phyloP scores from a whole-genome alignment of 1,284 basidiomycete genomes.

The Spongispora temasekensis region DNA sequence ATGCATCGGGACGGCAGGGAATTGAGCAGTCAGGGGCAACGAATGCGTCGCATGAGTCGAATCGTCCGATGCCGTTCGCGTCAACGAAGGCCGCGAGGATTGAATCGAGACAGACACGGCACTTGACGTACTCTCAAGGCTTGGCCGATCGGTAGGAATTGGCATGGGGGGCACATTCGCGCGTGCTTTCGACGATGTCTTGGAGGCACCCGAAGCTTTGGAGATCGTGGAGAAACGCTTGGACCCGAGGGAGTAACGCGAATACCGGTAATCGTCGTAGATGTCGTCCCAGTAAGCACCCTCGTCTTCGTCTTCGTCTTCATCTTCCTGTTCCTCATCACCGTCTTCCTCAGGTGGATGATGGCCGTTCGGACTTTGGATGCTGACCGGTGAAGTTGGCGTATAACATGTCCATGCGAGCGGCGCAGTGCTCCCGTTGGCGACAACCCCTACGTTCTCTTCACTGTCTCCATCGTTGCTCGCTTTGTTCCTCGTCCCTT shows the following conservation, averaged over 20 bases:
- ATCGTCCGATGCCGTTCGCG: conserved; percentile 27
- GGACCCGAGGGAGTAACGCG: conserved; percentile 55
- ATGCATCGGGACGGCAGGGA: conserved; percentile 34
- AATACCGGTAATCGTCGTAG: conserved; percentile 76
- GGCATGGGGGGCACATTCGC: conserved; percentile 27
- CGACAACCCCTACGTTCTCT: background rate
- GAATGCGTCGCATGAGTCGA: conserved; percentile 17
- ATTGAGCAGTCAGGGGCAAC: conserved; percentile 32
- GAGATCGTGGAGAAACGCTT: conserved; percentile 29
- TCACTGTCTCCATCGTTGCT: conserved; percentile 1
- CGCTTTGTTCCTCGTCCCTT: background rate
- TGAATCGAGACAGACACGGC: conserved; percentile 14
- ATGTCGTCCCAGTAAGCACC: conserved; percentile 67
- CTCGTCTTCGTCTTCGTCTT: conserved; percentile 33
- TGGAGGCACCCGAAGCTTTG: conserved; percentile 29
- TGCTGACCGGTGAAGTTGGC: conserved; percentile 24
- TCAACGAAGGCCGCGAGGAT: conserved; percentile 20
- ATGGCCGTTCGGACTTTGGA: conserved; percentile 3
- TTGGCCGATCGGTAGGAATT: conserved; percentile 27
- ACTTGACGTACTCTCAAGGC: conserved; percentile 28
- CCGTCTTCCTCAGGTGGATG: conserved; percentile 1
- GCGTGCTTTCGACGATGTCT: conserved; percentile 27
- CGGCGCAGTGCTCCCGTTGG: conserved; percentile 11
- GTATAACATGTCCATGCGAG: conserved; percentile 33
- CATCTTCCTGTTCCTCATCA: conserved; percentile 11